Evolutionary conservation across 1,139 yeast genomes (phyloP).

Genomic region (Sugiyamaella castrensis): DNA sequence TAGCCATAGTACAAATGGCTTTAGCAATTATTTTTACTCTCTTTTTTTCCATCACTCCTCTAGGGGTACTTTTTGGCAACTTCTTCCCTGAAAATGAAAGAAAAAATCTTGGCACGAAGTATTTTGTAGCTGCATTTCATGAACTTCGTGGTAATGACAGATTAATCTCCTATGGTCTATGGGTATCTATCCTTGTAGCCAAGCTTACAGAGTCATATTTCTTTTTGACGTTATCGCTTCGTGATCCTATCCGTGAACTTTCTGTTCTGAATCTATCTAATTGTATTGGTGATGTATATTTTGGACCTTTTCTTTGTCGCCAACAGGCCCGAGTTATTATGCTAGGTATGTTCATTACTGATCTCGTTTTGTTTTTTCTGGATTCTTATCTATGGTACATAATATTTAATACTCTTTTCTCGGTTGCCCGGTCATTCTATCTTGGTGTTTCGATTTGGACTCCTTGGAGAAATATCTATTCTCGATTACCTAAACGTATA

Average conservation of each 20-base stretch:
- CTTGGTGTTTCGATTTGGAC: conserved; percentile 78
- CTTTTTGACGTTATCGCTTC: conserved; percentile 69
- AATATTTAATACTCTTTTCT: conserved; percentile 71
- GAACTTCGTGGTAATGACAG: conserved; percentile 49
- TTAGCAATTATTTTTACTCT: conserved; percentile 59
- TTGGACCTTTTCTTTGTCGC: conserved; percentile 54
- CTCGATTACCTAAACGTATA: conserved; percentile 71
- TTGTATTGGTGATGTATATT: conserved; percentile 56
- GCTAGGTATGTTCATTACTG: conserved; percentile 57
- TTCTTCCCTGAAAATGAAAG: conserved; percentile 35
- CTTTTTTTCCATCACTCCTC: conserved; percentile 60
- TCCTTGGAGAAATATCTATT: conserved; percentile 81
- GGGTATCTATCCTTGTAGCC: conserved; percentile 67
- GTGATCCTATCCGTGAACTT: conserved; percentile 74
- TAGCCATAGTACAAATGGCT: conserved; percentile 58
- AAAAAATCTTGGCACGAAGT: conserved; percentile 31
- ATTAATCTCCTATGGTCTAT: conserved; percentile 57
- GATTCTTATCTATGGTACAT: conserved; percentile 91
- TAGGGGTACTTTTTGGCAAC: conserved; percentile 50
- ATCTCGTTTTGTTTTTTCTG: conserved; percentile 69
- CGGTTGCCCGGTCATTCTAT: conserved; percentile 65
- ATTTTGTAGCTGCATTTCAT: conserved; percentile 56
- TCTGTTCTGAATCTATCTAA: conserved; percentile 56
- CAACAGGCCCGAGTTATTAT: conserved; percentile 60
- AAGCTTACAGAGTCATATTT: conserved; percentile 80